A percentile compares a stretch with the other conserved stretches of the same genome.
Evolutionary conservation across 257 asterid genomes (phyloP).

Genomic region (Solanum ossicruentum): DNA sequence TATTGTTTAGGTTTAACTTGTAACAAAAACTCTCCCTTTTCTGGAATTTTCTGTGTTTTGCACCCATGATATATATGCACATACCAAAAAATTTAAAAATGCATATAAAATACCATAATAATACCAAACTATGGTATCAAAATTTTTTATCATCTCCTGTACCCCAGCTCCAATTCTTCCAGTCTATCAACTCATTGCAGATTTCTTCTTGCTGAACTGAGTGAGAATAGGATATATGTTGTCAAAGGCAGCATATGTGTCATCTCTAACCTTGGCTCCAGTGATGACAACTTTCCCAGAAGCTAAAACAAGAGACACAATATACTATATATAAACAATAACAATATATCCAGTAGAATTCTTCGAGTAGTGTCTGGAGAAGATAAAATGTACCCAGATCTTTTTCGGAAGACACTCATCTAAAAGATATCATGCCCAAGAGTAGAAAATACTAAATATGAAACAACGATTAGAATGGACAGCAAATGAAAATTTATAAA

Average conservation of each 20-base stretch:
- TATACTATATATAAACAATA: neutral
- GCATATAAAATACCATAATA: neutral
- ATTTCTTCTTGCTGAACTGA: neutral
- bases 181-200: neutral
- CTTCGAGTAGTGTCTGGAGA: no score
- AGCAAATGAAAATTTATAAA: no score
- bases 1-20: neutral
- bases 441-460: no score
- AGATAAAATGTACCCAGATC: no score
- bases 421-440: no score
- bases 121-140: neutral
- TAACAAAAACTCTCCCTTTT: neutral
- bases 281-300: slow-evolving; percentile 15
- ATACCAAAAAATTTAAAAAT: neutral
- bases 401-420: no score
- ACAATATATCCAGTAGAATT: no score
- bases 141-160: neutral
- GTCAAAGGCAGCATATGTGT: slow-evolving; percentile 2
- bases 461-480: no score
- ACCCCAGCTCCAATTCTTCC: no score
- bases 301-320: slow-evolving; percentile 1
- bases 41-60: neutral
- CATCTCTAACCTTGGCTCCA: slow-evolving; percentile 13
- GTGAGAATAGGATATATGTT: slow-evolving; percentile 11
- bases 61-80: no score